Evolutionary conservation across 176 grass and related monocot genomes (phyloP), one percentile per base, ranked within the genome.

Genomic region (Musa troglodytarum): DNA sequence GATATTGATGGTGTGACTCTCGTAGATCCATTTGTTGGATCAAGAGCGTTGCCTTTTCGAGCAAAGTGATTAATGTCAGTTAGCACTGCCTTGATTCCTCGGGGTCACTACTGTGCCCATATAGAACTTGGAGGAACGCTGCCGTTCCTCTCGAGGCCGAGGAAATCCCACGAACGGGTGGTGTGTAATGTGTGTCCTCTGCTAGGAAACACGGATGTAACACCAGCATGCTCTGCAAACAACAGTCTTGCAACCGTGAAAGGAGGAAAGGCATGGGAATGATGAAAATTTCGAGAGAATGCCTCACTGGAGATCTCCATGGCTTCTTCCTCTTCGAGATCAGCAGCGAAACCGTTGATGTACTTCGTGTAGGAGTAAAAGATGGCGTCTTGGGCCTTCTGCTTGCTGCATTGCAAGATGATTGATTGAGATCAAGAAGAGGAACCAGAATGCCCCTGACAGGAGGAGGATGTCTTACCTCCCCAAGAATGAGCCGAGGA

Each of bases 331-430:
- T 88, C 86, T 26, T 93, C 88, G 13, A 97, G 83, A 58, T 54
- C 83, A 59, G 94, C 94, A 1, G 94, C 94, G 49, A 97, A 97
- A 52, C 94, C 94, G 52, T 97, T 97, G 84, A 97, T 97, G 84
- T 87, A 80, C 34, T 71, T 86, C 20, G 90, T 93, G 84, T 93
- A 97, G 8, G 94, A 97, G 86, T 97, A 97, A 75, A 97, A 93
- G 69, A 97, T 93, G 22, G 94, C 84, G 25, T 84, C 84, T 73
- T 66, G 69, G 66, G 94, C 94, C 84, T 75, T 89, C 67, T 83
- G 86, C 69, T 85, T 81, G 68, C 94, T 91, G 82, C 79, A 65
- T 15, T 78, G 70, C 59, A 16, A 19, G 17, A 25, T 25, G 29
- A 72, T 56, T 53, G 24, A 59, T 70, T 52, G 13, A 62, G 16